These are phyloP conservation scores for Aspergillus quadricinctus DNA, from an alignment of 2,329 filamentous ascomycete genomes.

Conservation along the genomic window DNA sequence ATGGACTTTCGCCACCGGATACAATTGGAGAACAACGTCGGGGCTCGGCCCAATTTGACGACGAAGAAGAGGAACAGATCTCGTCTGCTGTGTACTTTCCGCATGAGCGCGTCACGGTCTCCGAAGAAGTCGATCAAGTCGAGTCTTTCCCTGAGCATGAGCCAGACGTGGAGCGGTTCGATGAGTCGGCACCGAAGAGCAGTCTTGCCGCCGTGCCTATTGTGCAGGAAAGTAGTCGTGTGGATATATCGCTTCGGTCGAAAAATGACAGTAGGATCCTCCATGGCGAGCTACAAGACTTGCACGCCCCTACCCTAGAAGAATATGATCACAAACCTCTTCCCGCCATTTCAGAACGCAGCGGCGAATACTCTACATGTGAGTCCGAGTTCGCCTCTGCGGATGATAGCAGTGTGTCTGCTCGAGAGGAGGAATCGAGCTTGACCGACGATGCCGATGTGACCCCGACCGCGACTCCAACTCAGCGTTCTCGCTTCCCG, in stretches of 20 bases:
- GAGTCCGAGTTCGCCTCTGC: conserved; percentile 43
- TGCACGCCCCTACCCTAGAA: conserved; percentile 35
- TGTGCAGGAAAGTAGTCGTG: conserved; percentile 44
- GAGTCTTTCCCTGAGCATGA: conserved; percentile 17
- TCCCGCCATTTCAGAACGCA: conserved; percentile 34
- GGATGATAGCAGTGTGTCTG: conserved; percentile 41
- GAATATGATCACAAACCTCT: conserved; percentile 35
- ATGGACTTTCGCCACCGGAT: conserved; percentile 19
- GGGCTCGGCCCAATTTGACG: conserved; percentile 37
- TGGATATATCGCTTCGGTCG: conserved; percentile 60
- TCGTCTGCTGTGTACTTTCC: conserved; percentile 62
- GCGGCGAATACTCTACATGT: conserved; percentile 35
- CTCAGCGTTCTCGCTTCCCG: conserved; percentile 22
- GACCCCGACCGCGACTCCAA: conserved; percentile 46
- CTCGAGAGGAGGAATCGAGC: conserved; percentile 49
- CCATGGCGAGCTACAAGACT: conserved; percentile 53
- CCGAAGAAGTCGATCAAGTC: conserved; percentile 25
- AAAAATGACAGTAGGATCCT: conserved; percentile 58
- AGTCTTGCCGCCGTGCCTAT: conserved; percentile 21
- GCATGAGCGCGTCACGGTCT: conserved; percentile 48
- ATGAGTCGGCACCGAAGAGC: conserved; percentile 23
- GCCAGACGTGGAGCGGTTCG: conserved; percentile 19
- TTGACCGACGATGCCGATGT: conserved; percentile 51
- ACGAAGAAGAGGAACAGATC: conserved; percentile 62
- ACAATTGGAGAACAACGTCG: conserved; percentile 19